Evolutionary conservation across 2,329 filamentous ascomycete species (phyloP).

Genomic region (Aureobasidium leucospermi): DNA sequence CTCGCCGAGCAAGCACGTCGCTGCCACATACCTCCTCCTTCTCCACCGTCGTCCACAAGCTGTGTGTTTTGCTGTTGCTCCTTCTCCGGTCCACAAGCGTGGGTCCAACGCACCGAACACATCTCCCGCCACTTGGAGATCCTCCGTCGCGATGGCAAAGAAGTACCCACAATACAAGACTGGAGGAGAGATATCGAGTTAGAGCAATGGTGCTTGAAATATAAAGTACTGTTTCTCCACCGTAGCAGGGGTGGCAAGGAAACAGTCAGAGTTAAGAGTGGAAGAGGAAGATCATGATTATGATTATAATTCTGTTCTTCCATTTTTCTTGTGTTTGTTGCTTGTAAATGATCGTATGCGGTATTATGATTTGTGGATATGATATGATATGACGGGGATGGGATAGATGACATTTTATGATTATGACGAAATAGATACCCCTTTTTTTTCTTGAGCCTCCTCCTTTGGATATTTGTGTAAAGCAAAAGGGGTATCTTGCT

Average conservation of each 20-base stretch:
- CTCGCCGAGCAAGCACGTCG: constrained; percentile 48
- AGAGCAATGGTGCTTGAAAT: constrained; percentile 32
- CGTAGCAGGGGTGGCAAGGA: neutral
- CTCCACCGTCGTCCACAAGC: constrained; percentile 51
- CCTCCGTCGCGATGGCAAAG: constrained; percentile 24
- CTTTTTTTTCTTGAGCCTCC: no score
- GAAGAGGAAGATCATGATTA: neutral
- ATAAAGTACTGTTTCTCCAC: constrained; percentile 30
- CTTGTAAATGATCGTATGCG: neutral
- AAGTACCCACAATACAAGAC: constrained; percentile 30
- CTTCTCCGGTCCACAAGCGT: constrained; percentile 59
- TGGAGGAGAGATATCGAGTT: constrained; percentile 28
- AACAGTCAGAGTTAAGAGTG: neutral
- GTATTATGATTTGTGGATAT: no score
- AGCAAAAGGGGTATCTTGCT: no score
- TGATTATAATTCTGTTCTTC: neutral
- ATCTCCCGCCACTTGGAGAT: constrained; percentile 75
- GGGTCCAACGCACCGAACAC: constrained; percentile 84
- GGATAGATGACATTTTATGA: no score
- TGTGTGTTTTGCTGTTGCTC: constrained; percentile 59
- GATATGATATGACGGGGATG: no score
- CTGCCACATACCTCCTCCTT: constrained; percentile 55
- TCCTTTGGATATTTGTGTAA: no score
- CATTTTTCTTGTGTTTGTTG: neutral
- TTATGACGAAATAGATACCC: no score